These are phyloP conservation scores for Penicillium egyptiacum DNA, from an alignment of 495 filamentous ascomycete genomes.

Conservation along the genomic window DNA sequence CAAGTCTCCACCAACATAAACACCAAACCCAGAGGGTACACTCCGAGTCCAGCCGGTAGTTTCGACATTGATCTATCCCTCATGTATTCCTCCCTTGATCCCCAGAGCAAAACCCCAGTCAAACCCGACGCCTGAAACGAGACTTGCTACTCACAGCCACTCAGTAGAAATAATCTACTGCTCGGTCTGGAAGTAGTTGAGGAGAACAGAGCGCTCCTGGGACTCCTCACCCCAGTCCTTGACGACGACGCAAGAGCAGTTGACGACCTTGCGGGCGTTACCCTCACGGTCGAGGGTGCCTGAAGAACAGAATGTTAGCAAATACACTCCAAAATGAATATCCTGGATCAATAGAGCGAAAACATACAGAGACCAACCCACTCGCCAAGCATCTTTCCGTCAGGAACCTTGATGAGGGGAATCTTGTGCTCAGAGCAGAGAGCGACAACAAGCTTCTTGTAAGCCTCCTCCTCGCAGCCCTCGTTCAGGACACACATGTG, in stretches of 20 bases:
- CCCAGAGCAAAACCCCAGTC: constrained; percentile 6
- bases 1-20: background rate
- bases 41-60: background rate
- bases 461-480: constrained; percentile 98
- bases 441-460: constrained; percentile 99
- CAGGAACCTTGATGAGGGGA: constrained; percentile 98
- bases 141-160: constrained; percentile 7
- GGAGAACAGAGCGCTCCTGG: constrained; percentile 93
- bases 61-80: constrained; percentile 2
- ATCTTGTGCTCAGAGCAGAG: constrained; percentile 99
- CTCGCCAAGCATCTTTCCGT: constrained; percentile 99
- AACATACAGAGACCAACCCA: constrained; percentile 98
- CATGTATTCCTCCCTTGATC: constrained; percentile 7
- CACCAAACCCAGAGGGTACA: background rate
- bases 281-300: constrained; percentile 98
- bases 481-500: constrained; percentile 99
- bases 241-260: constrained; percentile 99
- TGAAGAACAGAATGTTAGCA: constrained; percentile 39
- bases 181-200: constrained; percentile 99
- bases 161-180: constrained; percentile 49
- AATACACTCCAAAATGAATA: background rate
- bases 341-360: constrained; percentile 3
- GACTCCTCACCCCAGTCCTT: constrained; percentile 99
- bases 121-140: constrained; percentile 7
- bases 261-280: constrained; percentile 99